Evolutionary conservation across 225 moss, liverwort and hornwort species (phyloP).

Genomic region (Pseudisothecium myosuroides): DNA sequence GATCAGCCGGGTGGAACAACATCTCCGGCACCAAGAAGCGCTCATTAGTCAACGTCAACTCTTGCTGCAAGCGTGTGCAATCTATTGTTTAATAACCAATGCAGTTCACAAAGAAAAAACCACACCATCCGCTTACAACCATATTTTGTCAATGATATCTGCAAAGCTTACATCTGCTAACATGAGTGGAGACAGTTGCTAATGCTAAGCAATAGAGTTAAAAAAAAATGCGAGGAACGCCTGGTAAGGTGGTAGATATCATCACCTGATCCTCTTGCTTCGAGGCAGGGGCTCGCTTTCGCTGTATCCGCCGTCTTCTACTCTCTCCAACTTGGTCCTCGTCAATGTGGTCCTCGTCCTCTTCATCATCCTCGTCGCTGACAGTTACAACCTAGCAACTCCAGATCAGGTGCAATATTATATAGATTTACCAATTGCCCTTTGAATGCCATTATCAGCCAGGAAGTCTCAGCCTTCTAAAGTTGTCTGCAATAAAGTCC

Average conservation of each 20-base stretch:
- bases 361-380: constrained; percentile 40
- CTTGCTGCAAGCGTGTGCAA: constrained; percentile 30
- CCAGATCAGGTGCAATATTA: constrained; percentile 6
- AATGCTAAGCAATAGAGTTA: background rate
- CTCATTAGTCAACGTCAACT: constrained; percentile 88
- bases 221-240: background rate
- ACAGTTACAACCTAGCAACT: constrained; percentile 21
- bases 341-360: constrained; percentile 34
- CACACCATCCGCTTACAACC: background rate
- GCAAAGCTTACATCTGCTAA: background rate
- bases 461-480: background rate
- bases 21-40: constrained; percentile 98
- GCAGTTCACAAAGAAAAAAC: background rate
- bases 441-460: background rate
- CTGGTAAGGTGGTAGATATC: background rate
- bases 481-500: background rate
- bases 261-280: constrained; percentile 53
- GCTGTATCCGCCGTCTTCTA: constrained; percentile 4
- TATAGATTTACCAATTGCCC: background rate
- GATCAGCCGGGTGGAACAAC: constrained; percentile 91
- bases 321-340: constrained; percentile 8
- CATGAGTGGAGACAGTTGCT: background rate
- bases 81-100: background rate
- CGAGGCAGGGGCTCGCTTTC: background rate
- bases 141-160: background rate